Conservation (phyloP, 2,329 filamentous ascomycete genomes). For the Bertia moriformis region DNA sequence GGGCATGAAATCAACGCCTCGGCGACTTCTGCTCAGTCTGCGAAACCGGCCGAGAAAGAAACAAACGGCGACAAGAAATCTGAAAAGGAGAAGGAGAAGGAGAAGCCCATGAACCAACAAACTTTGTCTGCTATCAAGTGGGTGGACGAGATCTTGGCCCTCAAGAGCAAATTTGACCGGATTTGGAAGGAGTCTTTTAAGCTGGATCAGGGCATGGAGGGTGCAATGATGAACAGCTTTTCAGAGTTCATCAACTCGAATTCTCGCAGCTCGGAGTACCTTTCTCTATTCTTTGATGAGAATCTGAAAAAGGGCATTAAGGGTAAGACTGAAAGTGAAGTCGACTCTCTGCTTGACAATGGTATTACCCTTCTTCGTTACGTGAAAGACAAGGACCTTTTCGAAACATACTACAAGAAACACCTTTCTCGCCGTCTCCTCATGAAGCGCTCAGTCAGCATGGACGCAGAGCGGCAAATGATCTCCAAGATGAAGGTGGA, state of each 20-base stretch:
- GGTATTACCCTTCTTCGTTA: conserved; percentile 49
- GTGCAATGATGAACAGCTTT: conserved; percentile 44
- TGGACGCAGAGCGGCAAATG: conserved; percentile 53
- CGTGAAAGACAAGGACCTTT: conserved; percentile 50
- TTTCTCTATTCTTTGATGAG: conserved; percentile 55
- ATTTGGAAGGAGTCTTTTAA: conserved; percentile 40
- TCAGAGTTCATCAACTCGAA: conserved; percentile 52
- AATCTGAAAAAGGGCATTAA: conserved; percentile 57
- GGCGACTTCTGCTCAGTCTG: conserved; percentile 10
- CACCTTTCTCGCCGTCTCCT: conserved; percentile 48
- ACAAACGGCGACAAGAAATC: conserved; percentile 16
- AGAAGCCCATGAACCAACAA: conserved; percentile 33
- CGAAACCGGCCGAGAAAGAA: conserved; percentile 23
- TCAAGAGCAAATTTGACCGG: conserved; percentile 47
- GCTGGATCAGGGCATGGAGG: conserved; percentile 39
- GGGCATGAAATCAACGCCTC: conserved; percentile 22
- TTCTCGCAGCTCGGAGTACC: conserved; percentile 43
- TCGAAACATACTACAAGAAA: conserved; percentile 58
- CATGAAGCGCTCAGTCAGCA: conserved; percentile 49
- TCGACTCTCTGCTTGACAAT: conserved; percentile 45
- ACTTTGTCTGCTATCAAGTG: conserved; percentile 48
- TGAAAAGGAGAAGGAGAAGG: conserved; percentile 15
- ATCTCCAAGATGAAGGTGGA: conserved; percentile 58
- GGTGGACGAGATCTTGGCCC: conserved; percentile 45
- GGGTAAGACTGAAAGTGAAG: conserved; percentile 47